Evolutionary conservation across 306 rosid species (phyloP), one percentile per base, ranked within the genome.

Genomic region (Nissolia schottii): DNA sequence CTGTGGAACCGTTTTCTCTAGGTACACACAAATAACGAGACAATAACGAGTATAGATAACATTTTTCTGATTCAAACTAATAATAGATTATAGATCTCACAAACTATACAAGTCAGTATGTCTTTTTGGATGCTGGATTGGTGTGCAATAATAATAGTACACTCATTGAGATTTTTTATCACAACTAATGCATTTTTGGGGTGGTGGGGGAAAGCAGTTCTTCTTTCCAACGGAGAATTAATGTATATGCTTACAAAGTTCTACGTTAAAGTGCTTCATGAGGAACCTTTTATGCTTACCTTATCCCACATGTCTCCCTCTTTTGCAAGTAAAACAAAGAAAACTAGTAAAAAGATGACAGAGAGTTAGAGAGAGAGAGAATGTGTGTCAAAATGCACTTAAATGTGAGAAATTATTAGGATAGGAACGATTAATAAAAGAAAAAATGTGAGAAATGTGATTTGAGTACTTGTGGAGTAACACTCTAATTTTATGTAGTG

Each of bases 291-390:
- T 60, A 50, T 59, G 79, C 49, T 48, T 53, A 48, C 29, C 50
- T 16, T 49, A 68, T 60, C 71, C 49, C 43, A 62, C 6, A 5
- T 64, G 49, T 69, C 45, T 46, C 62, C 20, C 38, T 64, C 51
- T 70, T 10, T 70, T 10, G 2, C 34, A 49, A 25, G 64, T 41
- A 12, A 41, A 41, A 49, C 58, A 65, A 38, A 22, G 76, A 79
- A 75, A 60, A 50, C 1, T 68, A 43, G 5, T 71, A 25, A 66
- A 73, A 80, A 13, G 27, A 45, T 18, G 67, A 41, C 20, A 70
- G 5, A 8, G n/a, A n/a, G n/a, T n/a, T n/a, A 37, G 31, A 28
- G 37, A n/a, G 77, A 31, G 41, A 54, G 66, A 70, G 56, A 46
- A 35, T 45, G 66, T 70, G 62, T 56, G 49, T 12, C 11, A 45